Percentiles rank a stretch among this genome's conserved stretches.
Conservation (phyloP, 129 eudicot species). For the Arctium minus region DNA sequence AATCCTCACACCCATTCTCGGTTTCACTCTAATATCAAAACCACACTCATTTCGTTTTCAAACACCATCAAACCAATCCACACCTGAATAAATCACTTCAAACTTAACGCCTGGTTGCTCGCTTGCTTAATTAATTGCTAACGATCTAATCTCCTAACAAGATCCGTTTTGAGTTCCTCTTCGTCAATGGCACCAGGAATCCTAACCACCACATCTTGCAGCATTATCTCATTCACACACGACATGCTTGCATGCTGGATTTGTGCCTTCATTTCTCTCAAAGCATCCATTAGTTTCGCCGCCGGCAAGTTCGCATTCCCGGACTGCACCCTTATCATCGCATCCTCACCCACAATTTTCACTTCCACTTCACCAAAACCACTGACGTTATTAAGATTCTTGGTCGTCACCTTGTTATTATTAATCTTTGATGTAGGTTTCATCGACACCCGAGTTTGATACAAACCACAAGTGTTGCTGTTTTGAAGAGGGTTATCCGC, state of each 20-base stretch:
- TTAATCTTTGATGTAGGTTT: background rate
- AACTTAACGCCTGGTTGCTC: too few relatives aligned
- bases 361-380: constrained; percentile 39
- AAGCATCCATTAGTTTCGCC: constrained; percentile 46
- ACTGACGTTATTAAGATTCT: background rate
- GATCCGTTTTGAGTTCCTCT: constrained; percentile 33
- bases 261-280: constrained; percentile 41
- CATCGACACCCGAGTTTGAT: constrained; percentile 1
- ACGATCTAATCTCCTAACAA: constrained; percentile 25
- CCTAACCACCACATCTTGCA: constrained; percentile 55
- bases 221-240: constrained; percentile 45
- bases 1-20: too few relatives aligned
- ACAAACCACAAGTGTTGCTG: constrained; percentile 7
- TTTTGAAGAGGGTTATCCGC: constrained; percentile 20
- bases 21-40: too few relatives aligned
- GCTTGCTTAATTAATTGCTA: background rate
- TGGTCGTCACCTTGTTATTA: background rate
- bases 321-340: constrained; percentile 52
- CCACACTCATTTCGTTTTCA: too few relatives aligned
- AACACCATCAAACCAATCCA: too few relatives aligned
- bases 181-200: constrained; percentile 32
- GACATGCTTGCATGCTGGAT: constrained; percentile 60
- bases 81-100: too few relatives aligned
- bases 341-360: constrained; percentile 47
- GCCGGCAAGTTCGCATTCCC: constrained; percentile 31